Evolutionary conservation across 1,284 basidiomycete genomes (phyloP), one percentile per base, ranked within the genome.

Genomic region (Meira miltonrushii): DNA sequence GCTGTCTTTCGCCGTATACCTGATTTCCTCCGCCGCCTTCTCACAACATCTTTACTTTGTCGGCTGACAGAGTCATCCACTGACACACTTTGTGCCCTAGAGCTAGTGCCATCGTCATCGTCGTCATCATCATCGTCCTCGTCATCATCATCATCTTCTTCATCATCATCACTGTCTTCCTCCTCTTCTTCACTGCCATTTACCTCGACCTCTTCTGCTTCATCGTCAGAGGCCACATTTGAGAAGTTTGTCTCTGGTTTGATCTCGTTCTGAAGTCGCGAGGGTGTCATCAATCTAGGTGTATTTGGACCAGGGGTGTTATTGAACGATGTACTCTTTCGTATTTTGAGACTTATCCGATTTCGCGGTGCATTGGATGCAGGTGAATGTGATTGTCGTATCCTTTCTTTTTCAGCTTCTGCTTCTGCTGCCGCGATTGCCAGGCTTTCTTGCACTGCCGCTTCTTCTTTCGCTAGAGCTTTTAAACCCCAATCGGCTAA

Each of bases 381-480:
- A 33, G 28, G 28, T 8, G 28, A 33, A 4, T 33, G 28, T 8
- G 28, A 33, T 8, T 33, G 28, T 33, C 28, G 28, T 33, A 33
- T 33, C 28, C 28, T 33, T 33, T 33, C 28, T 8, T 33, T 33
- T 8, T 33, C 28, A 33, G 28, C 28, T 8, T 33, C 54, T 56
- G 13, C 55, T 15, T 49, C 38, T 33, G 13, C 55, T 37, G 48
- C 44, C 17, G 13, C 15, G 11, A 56, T 46, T 10, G 28, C 28
- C 28, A 33, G 28, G 4, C 28, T 4, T 33, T 33, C 28, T 33
- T 33, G 28, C 8, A 46, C 55, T 21, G 55, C 55, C 8, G 39
- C 43, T 13, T 64, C 69, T 53, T 76, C 74, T 38, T 70, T 59
- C 23, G 61, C 65, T 46, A 75, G 73, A 1, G 72, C 72, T 7